phyloP scores from a whole-genome alignment of 2,329 filamentous ascomycete species.

The Coniochaeta pulveracea region DNA sequence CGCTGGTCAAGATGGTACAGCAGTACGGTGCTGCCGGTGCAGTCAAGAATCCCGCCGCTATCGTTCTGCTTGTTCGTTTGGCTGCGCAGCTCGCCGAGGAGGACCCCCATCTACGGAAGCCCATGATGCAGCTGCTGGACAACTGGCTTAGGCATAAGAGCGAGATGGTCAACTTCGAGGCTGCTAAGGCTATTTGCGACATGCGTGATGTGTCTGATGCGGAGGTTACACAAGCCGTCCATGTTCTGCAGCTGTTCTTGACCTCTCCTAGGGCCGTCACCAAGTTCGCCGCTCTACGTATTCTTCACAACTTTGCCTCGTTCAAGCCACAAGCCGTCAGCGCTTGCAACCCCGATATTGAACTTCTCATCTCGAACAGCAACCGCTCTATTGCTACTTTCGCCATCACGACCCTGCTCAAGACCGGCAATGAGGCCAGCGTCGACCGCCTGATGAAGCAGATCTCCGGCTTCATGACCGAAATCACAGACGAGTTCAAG shows the following conservation, averaged over 20 bases:
- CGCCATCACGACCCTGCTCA: constrained; percentile 93
- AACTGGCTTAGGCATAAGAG: constrained; percentile 97
- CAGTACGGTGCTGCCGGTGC: constrained; percentile 87
- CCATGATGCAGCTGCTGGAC: constrained; percentile 95
- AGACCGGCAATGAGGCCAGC: constrained; percentile 95
- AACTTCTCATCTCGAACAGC: constrained; percentile 89
- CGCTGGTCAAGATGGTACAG: constrained; percentile 99
- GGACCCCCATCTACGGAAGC: constrained; percentile 76
- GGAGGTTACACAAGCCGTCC: constrained; percentile 84
- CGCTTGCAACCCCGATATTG: constrained; percentile 93
- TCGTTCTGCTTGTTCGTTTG: constrained; percentile 83
- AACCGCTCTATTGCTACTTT: constrained; percentile 98
- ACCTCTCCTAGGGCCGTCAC: constrained; percentile 91
- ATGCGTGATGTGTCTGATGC: constrained; percentile 87
- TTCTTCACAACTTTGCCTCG: constrained; percentile 89
- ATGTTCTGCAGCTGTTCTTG: constrained; percentile 92
- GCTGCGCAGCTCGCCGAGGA: constrained; percentile 92
- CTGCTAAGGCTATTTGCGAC: constrained; percentile 94
- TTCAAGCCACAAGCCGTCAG: constrained; percentile 93
- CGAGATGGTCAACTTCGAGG: constrained; percentile 99
- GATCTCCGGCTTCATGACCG: constrained; percentile 95
- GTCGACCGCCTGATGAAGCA: constrained; percentile 98
- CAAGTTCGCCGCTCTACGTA: constrained; percentile 94
- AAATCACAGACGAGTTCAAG: constrained; percentile 99
- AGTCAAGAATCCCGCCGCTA: constrained; percentile 88